These are phyloP conservation scores for Starmerella riodocensis DNA, from an alignment of 805 yeast genomes.

Conservation along the genomic window DNA sequence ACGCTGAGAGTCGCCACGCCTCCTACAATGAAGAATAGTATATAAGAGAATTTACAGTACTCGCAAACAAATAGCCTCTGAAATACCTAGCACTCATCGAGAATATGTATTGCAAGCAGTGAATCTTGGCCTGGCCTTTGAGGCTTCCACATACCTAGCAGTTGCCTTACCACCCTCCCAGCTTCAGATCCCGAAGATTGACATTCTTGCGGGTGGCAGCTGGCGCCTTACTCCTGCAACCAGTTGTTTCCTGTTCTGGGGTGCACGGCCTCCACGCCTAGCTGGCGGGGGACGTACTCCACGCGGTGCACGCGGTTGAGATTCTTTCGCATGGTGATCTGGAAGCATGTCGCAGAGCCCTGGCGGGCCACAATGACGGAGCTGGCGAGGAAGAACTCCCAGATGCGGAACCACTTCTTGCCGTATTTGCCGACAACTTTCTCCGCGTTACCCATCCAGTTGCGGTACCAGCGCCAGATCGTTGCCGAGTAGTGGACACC, in stretches of 20 bases:
- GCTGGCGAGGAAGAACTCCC: slow-evolving; percentile 80
- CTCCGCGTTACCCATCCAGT: slow-evolving; percentile 79
- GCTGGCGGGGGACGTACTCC: slow-evolving; percentile 65
- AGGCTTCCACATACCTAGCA: too few species aligned
- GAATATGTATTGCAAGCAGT: too few species aligned
- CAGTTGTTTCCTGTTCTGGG: slow-evolving; percentile 26
- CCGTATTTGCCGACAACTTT: slow-evolving; percentile 70
- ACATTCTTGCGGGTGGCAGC: too few species aligned
- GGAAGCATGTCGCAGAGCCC: slow-evolving; percentile 86
- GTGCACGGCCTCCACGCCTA: slow-evolving; percentile 44
- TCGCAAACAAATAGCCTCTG: too few species aligned
- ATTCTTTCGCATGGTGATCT: slow-evolving; percentile 81
- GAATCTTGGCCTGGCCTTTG: too few species aligned
- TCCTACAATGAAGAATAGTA: too few species aligned
- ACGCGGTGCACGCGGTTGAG: slow-evolving; percentile 72
- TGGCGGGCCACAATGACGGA: slow-evolving; percentile 81
- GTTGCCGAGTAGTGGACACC: slow-evolving; percentile 91
- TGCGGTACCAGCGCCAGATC: slow-evolving; percentile 86
- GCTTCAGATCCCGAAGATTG: too few species aligned
- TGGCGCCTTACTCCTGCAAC: slow-evolving; percentile 23
- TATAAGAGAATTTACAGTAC: too few species aligned
- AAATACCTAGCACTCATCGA: too few species aligned
- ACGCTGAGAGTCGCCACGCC: too few species aligned
- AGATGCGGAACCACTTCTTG: slow-evolving; percentile 77
- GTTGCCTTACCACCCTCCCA: neutral